These are phyloP conservation scores for Cryptomeria japonica DNA, from an alignment of 75 land plant genomes.

Conservation along the genomic window DNA sequence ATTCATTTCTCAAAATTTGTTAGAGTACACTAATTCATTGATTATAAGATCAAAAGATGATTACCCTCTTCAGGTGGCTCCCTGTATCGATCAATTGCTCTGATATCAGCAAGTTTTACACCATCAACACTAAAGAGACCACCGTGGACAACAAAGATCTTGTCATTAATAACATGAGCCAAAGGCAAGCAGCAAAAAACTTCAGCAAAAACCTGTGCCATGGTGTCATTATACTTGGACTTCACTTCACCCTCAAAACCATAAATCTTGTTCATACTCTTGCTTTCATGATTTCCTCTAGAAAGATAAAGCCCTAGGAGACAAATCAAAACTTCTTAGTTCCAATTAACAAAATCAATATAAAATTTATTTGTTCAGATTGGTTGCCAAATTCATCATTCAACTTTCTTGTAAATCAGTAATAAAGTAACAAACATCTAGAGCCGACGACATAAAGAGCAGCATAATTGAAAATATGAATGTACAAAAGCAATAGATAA, in stretches of 20 bases:
- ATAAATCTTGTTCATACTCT: conserved; percentile 98
- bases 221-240: conserved; percentile 79
- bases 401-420: not conserved
- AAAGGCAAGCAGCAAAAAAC: conserved; percentile 92
- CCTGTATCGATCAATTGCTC: conserved; percentile 81
- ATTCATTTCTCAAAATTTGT: not conserved
- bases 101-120: conserved; percentile 88
- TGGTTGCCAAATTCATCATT: not conserved
- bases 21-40: not conserved
- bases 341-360: not conserved
- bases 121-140: conserved; percentile 97
- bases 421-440: not conserved
- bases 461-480: not conserved
- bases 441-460: not conserved
- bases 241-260: conserved; percentile 99
- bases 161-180: conserved; percentile 88
- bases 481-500: not conserved
- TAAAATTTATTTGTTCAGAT: not conserved
- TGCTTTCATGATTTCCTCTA: conserved; percentile 98
- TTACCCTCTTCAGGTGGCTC: conserved; percentile 99
- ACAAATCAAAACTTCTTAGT: conserved; percentile 1
- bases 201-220: conserved; percentile 90
- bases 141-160: conserved; percentile 95
- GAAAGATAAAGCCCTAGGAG: conserved; percentile 79
- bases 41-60: not conserved